A percentile compares a stretch with the other conserved stretches of the same genome.
Conservation (phyloP, 352 stramenopile genomes). For the Aphanomyces invadans region DNA sequence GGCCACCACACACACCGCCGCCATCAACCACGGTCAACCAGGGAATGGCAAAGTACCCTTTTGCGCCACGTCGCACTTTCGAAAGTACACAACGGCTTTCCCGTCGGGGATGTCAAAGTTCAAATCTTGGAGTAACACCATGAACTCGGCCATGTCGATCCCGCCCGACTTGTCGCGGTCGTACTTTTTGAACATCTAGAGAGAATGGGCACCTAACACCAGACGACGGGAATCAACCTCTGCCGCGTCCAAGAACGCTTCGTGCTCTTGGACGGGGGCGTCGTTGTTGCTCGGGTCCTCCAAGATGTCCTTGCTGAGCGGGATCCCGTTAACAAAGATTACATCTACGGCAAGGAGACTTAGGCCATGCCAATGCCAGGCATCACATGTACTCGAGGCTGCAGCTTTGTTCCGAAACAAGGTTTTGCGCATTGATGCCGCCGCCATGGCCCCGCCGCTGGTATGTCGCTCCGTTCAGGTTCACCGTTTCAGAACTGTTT, state of each 20-base stretch:
- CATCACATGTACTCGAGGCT: not conserved
- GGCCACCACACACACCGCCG: too few species aligned
- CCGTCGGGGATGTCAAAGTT: constrained; percentile 50
- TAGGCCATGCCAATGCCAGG: not conserved
- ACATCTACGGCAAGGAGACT: too few species aligned
- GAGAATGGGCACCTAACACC: not conserved
- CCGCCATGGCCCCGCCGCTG: not conserved
- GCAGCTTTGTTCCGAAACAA: not conserved
- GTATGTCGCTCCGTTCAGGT: not conserved
- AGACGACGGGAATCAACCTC: not conserved
- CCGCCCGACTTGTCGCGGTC: constrained; percentile 63
- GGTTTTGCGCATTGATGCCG: not conserved
- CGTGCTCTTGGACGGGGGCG: constrained; percentile 1
- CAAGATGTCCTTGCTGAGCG: constrained; percentile 19
- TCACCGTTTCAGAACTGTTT: not conserved
- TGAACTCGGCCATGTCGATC: constrained; percentile 76
- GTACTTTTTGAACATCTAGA: constrained; percentile 77
- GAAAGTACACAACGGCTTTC: constrained; percentile 72
- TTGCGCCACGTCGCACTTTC: constrained; percentile 54
- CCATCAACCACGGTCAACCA: not conserved
- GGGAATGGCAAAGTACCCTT: constrained; percentile 4
- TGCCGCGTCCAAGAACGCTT: constrained; percentile 13
- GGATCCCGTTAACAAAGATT: constrained; percentile 18
- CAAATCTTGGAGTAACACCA: constrained; percentile 54
- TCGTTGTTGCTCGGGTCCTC: constrained; percentile 17